Evolutionary conservation across 2,329 filamentous ascomycete species (phyloP).

Genomic region (Anthostomella pinea): DNA sequence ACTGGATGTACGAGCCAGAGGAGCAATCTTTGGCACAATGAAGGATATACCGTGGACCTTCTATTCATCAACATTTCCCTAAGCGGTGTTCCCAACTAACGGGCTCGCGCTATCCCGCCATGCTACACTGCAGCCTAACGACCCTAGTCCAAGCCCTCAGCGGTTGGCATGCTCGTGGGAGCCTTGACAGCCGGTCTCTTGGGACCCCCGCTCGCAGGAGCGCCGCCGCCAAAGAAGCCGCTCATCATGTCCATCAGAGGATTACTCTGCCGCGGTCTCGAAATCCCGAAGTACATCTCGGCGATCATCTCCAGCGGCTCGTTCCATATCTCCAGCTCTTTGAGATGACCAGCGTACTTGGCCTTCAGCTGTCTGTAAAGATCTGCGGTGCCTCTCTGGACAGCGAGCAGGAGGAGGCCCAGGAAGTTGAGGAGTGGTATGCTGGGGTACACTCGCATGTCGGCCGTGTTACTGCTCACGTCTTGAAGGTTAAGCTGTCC

Average conservation of each 20-base stretch:
- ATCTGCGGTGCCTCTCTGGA: slow-evolving; percentile 75
- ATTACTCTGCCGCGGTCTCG: slow-evolving; percentile 84
- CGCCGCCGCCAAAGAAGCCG: slow-evolving; percentile 80
- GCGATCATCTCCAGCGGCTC: slow-evolving; percentile 82
- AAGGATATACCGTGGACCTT: slow-evolving; percentile 2
- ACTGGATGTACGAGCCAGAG: slow-evolving; percentile 86
- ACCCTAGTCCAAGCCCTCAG: slow-evolving; percentile 58
- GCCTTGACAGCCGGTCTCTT: slow-evolving; percentile 43
- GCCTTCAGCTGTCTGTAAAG: slow-evolving; percentile 77
- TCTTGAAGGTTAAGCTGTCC: slow-evolving; percentile 70
- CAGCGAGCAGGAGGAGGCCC: slow-evolving; percentile 75
- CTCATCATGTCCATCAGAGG: slow-evolving; percentile 98
- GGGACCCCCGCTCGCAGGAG: slow-evolving; percentile 30
- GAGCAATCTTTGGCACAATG: slow-evolving; percentile 36
- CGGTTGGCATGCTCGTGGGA: slow-evolving; percentile 48
- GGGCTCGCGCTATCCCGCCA: slow-evolving; percentile 11
- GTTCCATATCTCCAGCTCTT: slow-evolving; percentile 74
- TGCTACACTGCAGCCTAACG: slow-evolving; percentile 7
- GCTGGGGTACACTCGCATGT: slow-evolving; percentile 81
- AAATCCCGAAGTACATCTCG: slow-evolving; percentile 95
- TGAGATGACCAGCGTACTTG: slow-evolving; percentile 77
- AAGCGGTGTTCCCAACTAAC: too few species aligned
- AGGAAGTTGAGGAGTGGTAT: slow-evolving; percentile 96
- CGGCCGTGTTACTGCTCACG: slow-evolving; percentile 70
- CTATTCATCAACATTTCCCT: slow-evolving; percentile 4